Evolutionary conservation across 768 basidiomycete species (phyloP).

Genomic region (Boletus patriciae): DNA sequence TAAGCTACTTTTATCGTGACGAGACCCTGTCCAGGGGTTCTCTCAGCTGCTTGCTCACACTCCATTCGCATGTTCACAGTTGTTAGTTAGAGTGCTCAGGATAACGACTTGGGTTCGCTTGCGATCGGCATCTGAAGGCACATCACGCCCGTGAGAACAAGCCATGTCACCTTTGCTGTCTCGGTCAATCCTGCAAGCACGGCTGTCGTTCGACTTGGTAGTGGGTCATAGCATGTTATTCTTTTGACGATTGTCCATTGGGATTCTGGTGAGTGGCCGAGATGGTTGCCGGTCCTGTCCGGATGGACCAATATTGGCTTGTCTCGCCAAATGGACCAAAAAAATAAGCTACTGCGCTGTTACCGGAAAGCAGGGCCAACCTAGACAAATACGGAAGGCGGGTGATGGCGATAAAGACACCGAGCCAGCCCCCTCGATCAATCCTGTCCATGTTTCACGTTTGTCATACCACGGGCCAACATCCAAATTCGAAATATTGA

Average conservation of each 20-base stretch:
- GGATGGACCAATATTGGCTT: background rate
- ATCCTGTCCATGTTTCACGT: conserved; percentile 43
- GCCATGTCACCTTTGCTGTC: background rate
- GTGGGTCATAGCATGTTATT: background rate
- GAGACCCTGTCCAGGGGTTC: background rate
- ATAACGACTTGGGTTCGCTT: conserved; percentile 1
- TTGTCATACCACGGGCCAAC: conserved; percentile 25
- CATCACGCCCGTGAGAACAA: background rate
- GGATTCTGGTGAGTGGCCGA: conserved; percentile 4
- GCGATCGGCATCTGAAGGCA: background rate
- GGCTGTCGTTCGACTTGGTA: background rate
- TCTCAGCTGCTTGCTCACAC: background rate
- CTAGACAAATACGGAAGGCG: conserved; percentile 38
- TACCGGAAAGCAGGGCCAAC: conserved; percentile 43
- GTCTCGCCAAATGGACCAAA: conserved; percentile 9
- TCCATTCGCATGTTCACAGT: background rate
- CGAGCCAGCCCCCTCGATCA: conserved; percentile 42
- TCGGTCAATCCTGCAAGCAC: background rate
- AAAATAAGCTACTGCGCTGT: conserved; percentile 29
- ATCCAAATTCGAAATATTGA: conserved; percentile 13
- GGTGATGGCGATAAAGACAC: conserved; percentile 22
- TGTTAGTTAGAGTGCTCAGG: background rate
- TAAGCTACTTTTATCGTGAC: too few species aligned
- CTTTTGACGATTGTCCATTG: background rate
- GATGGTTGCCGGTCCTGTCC: conserved; percentile 3